A percentile compares a stretch with the other conserved stretches of the same genome.
phyloP scores from a whole-genome alignment of 139 green algal genomes.

The Spirogloea muscicola region DNA sequence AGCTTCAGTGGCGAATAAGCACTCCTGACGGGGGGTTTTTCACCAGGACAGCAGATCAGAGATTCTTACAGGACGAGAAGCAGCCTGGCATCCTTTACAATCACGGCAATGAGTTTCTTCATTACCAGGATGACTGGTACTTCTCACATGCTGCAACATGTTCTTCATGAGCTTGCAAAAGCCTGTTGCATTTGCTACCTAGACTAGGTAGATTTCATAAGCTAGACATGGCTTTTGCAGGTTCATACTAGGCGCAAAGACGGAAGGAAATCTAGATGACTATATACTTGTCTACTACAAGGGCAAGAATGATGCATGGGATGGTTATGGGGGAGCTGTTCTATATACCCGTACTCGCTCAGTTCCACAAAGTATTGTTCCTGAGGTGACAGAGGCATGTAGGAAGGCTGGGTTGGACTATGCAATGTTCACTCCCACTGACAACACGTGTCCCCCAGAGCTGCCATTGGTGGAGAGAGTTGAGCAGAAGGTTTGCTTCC shows the following conservation, averaged over 20 bases:
- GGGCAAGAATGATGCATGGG: constrained; percentile 83
- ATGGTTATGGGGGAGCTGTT: constrained; percentile 68
- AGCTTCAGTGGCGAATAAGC: constrained; percentile 53
- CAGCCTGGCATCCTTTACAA: constrained; percentile 65
- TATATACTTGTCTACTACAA: constrained; percentile 84
- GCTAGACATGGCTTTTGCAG: no score
- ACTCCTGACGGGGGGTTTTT: constrained; percentile 68
- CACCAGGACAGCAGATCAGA: constrained; percentile 66
- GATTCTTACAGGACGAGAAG: constrained; percentile 59
- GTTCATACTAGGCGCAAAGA: constrained; percentile 65
- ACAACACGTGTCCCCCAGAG: constrained; percentile 76
- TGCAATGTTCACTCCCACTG: constrained; percentile 67
- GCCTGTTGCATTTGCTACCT: no score
- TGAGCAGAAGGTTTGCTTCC: constrained; percentile 30
- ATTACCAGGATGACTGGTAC: constrained; percentile 84
- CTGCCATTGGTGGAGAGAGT: constrained; percentile 44
- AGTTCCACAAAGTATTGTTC: constrained; percentile 59
- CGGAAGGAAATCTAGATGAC: constrained; percentile 59
- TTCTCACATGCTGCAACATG: no score
- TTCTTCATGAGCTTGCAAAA: no score
- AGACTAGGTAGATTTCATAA: no score
- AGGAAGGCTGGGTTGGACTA: constrained; percentile 30
- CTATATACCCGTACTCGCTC: constrained; percentile 54
- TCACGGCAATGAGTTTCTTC: constrained; percentile 74
- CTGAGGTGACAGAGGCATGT: constrained; percentile 52